Evolutionary conservation across 2,329 filamentous ascomycete species (phyloP).

Genomic region (Sphaerulina vaccinii): DNA sequence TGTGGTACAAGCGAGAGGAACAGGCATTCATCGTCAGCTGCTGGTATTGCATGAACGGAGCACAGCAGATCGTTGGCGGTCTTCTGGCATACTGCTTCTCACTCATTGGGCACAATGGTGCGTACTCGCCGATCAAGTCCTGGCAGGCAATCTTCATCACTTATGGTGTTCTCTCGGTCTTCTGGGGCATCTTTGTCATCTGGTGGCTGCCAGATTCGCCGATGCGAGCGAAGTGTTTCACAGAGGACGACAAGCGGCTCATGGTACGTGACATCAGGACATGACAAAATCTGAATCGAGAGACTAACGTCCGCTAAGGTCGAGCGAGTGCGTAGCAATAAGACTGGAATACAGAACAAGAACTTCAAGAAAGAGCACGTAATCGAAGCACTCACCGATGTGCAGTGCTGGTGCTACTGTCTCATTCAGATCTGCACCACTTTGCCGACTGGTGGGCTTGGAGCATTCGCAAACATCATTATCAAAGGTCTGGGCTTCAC

Average conservation of each 20-base stretch:
- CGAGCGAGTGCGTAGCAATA: constrained; percentile 47
- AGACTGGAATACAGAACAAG: constrained; percentile 49
- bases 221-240: constrained; percentile 69
- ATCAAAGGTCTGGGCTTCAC: constrained; percentile 68
- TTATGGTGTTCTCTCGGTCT: constrained; percentile 62
- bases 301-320: too few species aligned
- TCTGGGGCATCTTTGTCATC: constrained; percentile 65
- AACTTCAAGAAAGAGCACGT: constrained; percentile 55
- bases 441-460: constrained; percentile 69
- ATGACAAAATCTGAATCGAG: too few species aligned
- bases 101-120: constrained; percentile 31
- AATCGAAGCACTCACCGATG: constrained; percentile 60
- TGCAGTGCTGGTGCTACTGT: constrained; percentile 51
- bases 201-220: constrained; percentile 67
- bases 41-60: constrained; percentile 52
- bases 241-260: constrained; percentile 59
- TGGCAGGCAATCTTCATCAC: constrained; percentile 70
- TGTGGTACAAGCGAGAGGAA: constrained; percentile 71
- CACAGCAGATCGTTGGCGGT: constrained; percentile 69
- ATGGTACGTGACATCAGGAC: too few species aligned
- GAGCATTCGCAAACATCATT: constrained; percentile 72
- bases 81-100: constrained; percentile 59
- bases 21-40: constrained; percentile 66
- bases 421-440: constrained; percentile 68
- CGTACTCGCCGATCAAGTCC: constrained; percentile 38